phyloP scores from a whole-genome alignment of 192 early-diverging fungal species.

The Phlyctochytrium bullatum region DNA sequence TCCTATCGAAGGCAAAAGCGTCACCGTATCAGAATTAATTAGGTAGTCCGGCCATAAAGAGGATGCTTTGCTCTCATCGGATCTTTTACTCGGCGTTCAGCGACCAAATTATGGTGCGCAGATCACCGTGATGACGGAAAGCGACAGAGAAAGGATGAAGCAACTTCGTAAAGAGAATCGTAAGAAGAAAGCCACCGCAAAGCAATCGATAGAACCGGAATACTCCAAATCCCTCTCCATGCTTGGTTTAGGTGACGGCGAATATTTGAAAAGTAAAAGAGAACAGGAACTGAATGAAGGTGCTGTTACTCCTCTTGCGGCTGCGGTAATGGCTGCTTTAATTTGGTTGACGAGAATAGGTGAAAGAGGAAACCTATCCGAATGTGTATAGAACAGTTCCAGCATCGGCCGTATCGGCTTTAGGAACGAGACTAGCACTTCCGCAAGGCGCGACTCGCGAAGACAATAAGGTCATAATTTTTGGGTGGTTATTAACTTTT shows the following conservation, averaged over 20 bases:
- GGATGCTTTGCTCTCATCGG: background rate
- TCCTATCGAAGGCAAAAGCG: slow-evolving; percentile 43
- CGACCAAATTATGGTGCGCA: slow-evolving; percentile 56
- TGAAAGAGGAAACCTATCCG: too few relatives aligned
- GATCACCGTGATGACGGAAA: slow-evolving; percentile 62
- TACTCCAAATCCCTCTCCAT: slow-evolving; percentile 50
- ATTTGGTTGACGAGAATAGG: too few relatives aligned
- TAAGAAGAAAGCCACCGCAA: slow-evolving; percentile 31
- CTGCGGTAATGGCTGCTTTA: too few relatives aligned
- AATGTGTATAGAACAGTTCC: slow-evolving; percentile 79
- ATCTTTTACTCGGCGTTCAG: slow-evolving; percentile 12
- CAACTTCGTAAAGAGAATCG: slow-evolving; percentile 65
- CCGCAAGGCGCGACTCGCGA: slow-evolving; percentile 72
- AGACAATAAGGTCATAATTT: slow-evolving; percentile 51
- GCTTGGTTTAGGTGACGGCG: too few relatives aligned
- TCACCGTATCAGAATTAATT: background rate
- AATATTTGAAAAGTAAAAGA: background rate
- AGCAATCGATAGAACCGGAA: slow-evolving; percentile 1
- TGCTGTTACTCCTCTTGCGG: too few relatives aligned
- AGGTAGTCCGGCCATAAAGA: background rate
- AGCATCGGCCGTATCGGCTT: slow-evolving; percentile 70
- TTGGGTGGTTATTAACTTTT: slow-evolving; percentile 16
- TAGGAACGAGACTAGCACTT: slow-evolving; percentile 75
- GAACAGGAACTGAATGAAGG: slow-evolving; percentile 52
- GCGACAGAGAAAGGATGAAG: slow-evolving; percentile 60